Percentiles rank a stretch among this genome's conserved stretches.
Evolutionary conservation across 306 rosid species (phyloP).

Genomic region (Vicia faba): DNA sequence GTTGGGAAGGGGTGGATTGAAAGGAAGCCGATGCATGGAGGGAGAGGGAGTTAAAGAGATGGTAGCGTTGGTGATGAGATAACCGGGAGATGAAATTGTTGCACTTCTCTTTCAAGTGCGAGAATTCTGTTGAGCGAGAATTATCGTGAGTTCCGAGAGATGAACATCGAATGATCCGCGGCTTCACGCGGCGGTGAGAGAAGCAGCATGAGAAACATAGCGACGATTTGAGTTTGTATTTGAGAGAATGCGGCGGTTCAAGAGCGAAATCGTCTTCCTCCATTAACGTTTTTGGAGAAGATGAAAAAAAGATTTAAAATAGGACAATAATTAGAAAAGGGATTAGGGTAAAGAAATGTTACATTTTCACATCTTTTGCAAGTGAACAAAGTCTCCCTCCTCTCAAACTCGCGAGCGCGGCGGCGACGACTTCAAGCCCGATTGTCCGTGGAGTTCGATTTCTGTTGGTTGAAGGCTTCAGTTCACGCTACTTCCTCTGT

Average conservation of each 20-base stretch:
- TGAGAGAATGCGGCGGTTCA: conserved; percentile 46
- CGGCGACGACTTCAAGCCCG: too few relatives aligned
- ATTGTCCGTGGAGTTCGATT: too few relatives aligned
- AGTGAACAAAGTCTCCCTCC: too few relatives aligned
- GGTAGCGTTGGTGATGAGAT: conserved; percentile 57
- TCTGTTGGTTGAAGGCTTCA: too few relatives aligned
- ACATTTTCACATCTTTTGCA: too few relatives aligned
- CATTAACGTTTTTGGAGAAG: conserved; percentile 30
- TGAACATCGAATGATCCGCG: conserved; percentile 44
- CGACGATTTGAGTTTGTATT: conserved; percentile 48
- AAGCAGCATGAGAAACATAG: conserved; percentile 50
- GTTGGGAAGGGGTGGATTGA: too few relatives aligned
- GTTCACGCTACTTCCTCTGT: too few relatives aligned
- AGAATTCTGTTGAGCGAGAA: conserved; percentile 44
- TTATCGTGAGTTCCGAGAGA: conserved; percentile 34
- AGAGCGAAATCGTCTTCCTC: conserved; percentile 37
- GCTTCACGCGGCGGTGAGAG: conserved; percentile 38
- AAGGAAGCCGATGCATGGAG: too few relatives aligned
- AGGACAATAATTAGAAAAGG: too few relatives aligned
- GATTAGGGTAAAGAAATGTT: too few relatives aligned
- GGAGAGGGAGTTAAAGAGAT: too few relatives aligned
- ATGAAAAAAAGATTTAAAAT: background rate
- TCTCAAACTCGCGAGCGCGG: too few relatives aligned
- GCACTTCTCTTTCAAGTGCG: conserved; percentile 54
- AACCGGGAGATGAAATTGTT: conserved; percentile 49